These are phyloP conservation scores for Agaricus subrufescens DNA, from an alignment of 768 basidiomycete genomes.

Conservation along the genomic window DNA sequence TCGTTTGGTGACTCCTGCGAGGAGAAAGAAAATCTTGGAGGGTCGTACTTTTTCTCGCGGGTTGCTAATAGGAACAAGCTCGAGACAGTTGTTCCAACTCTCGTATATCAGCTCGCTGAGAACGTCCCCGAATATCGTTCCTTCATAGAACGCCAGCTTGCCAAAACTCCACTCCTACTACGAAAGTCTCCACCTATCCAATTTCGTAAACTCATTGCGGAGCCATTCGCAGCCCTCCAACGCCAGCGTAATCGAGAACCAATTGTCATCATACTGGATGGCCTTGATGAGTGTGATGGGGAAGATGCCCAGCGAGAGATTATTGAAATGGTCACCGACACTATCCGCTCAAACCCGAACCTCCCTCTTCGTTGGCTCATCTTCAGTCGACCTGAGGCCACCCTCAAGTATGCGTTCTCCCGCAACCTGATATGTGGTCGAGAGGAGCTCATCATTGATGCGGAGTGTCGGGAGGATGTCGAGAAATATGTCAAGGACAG, in stretches of 20 bases:
- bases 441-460: no score
- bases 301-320: not conserved
- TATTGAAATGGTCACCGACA: no score
- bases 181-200: not conserved
- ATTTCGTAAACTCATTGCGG: not conserved
- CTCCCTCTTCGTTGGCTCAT: no score
- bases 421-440: no score
- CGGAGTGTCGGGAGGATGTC: no score
- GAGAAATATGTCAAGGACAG: no score
- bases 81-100: not conserved
- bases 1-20: not conserved
- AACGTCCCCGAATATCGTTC: not conserved
- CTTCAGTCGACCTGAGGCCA: no score
- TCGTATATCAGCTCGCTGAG: not conserved
- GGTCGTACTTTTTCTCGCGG: not conserved
- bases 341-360: no score
- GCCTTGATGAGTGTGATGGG: constrained; percentile 2
- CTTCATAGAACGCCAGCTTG: not conserved
- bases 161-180: not conserved
- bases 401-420: no score
- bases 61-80: not conserved
- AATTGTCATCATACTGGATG: not conserved
- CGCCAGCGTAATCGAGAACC: not conserved
- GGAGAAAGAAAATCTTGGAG: not conserved
- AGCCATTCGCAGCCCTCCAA: not conserved